Evolutionary conservation across 108 stramenopile genomes (phyloP).

Genomic region (Schizochytrium sp.): DNA sequence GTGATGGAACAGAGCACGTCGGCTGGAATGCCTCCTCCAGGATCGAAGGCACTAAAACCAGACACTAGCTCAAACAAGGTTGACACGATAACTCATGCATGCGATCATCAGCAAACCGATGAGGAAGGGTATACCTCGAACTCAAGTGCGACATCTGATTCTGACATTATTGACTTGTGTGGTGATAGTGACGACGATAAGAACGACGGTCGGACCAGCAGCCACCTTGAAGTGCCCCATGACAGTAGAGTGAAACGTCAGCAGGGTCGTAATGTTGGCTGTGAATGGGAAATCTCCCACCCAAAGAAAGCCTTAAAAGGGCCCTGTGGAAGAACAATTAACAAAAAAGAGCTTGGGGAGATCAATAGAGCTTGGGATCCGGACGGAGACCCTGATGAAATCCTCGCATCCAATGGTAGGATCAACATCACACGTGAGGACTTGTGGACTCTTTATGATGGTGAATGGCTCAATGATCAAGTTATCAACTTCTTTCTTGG

Average conservation of each 20-base stretch:
- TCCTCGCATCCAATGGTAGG: not conserved
- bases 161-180: not conserved
- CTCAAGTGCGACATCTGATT: not conserved
- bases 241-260: too few relatives aligned
- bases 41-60: too few relatives aligned
- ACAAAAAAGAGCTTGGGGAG: not conserved
- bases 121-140: too few relatives aligned
- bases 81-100: too few relatives aligned
- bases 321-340: not conserved
- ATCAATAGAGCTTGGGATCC: not conserved
- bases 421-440: not conserved
- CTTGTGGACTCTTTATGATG: slow-evolving; percentile 4
- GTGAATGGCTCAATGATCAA: slow-evolving; percentile 55
- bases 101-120: too few relatives aligned
- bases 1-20: too few relatives aligned
- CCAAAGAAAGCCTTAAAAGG: not conserved
- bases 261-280: too few relatives aligned
- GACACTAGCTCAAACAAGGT: too few relatives aligned
- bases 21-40: too few relatives aligned
- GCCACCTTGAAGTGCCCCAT: too few relatives aligned
- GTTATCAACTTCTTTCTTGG: slow-evolving; percentile 35
- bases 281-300: not conserved
- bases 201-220: not conserved
- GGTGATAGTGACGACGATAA: not conserved
- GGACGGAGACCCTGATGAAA: not conserved